These are phyloP conservation scores for Solanum hybrid DNA, from an alignment of 305 asterid genomes.

Conservation along the genomic window DNA sequence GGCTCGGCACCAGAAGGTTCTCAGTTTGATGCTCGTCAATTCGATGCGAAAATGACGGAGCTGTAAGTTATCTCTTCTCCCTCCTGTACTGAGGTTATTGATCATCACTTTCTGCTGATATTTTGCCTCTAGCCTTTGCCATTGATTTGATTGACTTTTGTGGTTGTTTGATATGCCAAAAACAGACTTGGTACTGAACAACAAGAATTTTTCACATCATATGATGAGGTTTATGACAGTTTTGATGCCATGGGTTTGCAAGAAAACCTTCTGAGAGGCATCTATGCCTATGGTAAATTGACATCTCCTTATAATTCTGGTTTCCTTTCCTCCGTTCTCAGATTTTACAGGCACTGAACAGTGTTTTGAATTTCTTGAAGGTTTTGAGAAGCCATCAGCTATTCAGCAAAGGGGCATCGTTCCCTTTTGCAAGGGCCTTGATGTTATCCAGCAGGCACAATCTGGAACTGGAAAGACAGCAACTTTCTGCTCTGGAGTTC, in stretches of 20 bases:
- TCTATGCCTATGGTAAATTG: slow-evolving; percentile 16
- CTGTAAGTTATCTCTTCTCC: slow-evolving; percentile 3
- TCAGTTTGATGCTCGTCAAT: slow-evolving; percentile 21
- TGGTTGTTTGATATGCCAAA: not conserved
- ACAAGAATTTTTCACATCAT: slow-evolving; percentile 27
- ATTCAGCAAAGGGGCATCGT: slow-evolving; percentile 90
- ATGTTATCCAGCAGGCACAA: slow-evolving; percentile 86
- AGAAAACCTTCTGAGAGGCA: slow-evolving; percentile 21
- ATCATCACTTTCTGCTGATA: not conserved
- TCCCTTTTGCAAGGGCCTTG: slow-evolving; percentile 84
- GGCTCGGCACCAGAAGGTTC: slow-evolving; percentile 16
- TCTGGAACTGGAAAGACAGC: slow-evolving; percentile 94
- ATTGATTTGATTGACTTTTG: not conserved
- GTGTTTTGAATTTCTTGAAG: slow-evolving; percentile 18
- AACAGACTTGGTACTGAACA: slow-evolving; percentile 12
- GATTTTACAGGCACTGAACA: not conserved
- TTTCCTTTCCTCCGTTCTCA: not conserved
- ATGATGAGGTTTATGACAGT: slow-evolving; percentile 76
- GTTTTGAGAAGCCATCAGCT: slow-evolving; percentile 94
- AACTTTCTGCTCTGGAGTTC: slow-evolving; percentile 85
- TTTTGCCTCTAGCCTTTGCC: not conserved
- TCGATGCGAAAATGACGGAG: slow-evolving; percentile 17
- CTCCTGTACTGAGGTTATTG: not conserved
- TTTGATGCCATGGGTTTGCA: slow-evolving; percentile 41
- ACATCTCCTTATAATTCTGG: not conserved